Evolutionary conservation across 805 yeast species (phyloP).

Genomic region (Candida krabiensis): DNA sequence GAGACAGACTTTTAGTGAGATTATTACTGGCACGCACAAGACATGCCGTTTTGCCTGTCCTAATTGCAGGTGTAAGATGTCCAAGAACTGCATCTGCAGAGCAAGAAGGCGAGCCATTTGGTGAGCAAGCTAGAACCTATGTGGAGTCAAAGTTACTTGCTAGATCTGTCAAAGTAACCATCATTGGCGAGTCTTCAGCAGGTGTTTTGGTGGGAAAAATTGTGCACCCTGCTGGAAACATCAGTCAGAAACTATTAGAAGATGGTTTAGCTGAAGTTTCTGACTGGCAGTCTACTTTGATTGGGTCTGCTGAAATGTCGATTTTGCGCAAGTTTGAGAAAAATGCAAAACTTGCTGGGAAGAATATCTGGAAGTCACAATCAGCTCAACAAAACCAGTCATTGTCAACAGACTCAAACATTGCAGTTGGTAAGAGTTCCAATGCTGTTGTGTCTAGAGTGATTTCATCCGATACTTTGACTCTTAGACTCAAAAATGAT

Average conservation of each 20-base stretch:
- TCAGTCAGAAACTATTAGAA: slow-evolving; percentile 64
- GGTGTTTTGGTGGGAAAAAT: slow-evolving; percentile 62
- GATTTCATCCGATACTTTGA: slow-evolving; percentile 67
- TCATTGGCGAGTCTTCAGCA: slow-evolving; percentile 61
- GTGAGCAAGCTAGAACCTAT: slow-evolving; percentile 63
- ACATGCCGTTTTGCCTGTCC: slow-evolving; percentile 59
- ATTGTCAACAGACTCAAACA: slow-evolving; percentile 25
- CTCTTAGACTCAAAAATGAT: slow-evolving; percentile 48
- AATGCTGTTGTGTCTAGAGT: slow-evolving; percentile 61
- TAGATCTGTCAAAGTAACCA: slow-evolving; percentile 53
- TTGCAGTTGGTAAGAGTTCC: slow-evolving; percentile 46
- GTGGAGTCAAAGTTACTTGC: slow-evolving; percentile 65
- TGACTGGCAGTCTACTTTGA: slow-evolving; percentile 73
- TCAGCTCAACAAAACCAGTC: slow-evolving; percentile 16
- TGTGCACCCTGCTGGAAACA: slow-evolving; percentile 74
- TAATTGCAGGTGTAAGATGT: slow-evolving; percentile 71
- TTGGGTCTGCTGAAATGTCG: slow-evolving; percentile 67
- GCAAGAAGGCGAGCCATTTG: slow-evolving; percentile 53
- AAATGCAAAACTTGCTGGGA: slow-evolving; percentile 53
- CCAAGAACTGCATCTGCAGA: slow-evolving; percentile 63
- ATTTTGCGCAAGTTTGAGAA: slow-evolving; percentile 64
- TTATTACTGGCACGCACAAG: slow-evolving; percentile 44
- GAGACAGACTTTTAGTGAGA: slow-evolving; percentile 73
- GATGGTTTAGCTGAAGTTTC: slow-evolving; percentile 73
- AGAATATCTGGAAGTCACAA: slow-evolving; percentile 55